phyloP scores from a whole-genome alignment of 257 asterid species.

The Phtheirospermum japonicum region DNA sequence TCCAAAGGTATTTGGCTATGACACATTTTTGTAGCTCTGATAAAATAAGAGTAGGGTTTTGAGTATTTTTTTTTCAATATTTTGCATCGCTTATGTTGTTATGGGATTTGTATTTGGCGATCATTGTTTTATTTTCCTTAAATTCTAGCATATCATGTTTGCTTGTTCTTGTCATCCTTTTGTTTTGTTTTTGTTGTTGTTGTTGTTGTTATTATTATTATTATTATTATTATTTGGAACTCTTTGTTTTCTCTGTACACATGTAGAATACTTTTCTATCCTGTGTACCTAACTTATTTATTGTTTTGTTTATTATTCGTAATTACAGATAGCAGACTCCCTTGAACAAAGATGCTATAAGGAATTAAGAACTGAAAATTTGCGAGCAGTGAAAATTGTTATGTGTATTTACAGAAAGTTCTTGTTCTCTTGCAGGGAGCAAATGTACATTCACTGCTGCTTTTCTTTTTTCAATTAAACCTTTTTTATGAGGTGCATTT shows the following conservation, averaged over 20 bases:
- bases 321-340: constrained; percentile 68
- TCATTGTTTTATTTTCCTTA: not conserved
- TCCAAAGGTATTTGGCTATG: constrained; percentile 63
- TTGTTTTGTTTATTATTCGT: constrained; percentile 26
- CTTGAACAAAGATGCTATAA: constrained; percentile 96
- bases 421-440: constrained; percentile 83
- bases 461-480: constrained; percentile 1
- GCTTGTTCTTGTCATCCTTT: not conserved
- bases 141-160: constrained; percentile 3
- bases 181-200: not conserved
- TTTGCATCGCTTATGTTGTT: not conserved
- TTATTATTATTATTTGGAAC: constrained; percentile 6
- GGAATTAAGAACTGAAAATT: constrained; percentile 80
- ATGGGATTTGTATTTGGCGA: constrained; percentile 10
- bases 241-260: not conserved
- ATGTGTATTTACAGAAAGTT: constrained; percentile 84
- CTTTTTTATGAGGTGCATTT: not conserved
- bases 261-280: constrained; percentile 5
- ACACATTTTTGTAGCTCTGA: not conserved
- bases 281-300: constrained; percentile 1
- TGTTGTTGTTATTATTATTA: constrained; percentile 2
- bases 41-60: not conserved
- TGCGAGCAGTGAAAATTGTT: constrained; percentile 66
- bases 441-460: constrained; percentile 57
- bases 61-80: not conserved